These are phyloP conservation scores for Pythium pectinolyticum DNA, from an alignment of 352 stramenopile genomes.

Conservation along the genomic window DNA sequence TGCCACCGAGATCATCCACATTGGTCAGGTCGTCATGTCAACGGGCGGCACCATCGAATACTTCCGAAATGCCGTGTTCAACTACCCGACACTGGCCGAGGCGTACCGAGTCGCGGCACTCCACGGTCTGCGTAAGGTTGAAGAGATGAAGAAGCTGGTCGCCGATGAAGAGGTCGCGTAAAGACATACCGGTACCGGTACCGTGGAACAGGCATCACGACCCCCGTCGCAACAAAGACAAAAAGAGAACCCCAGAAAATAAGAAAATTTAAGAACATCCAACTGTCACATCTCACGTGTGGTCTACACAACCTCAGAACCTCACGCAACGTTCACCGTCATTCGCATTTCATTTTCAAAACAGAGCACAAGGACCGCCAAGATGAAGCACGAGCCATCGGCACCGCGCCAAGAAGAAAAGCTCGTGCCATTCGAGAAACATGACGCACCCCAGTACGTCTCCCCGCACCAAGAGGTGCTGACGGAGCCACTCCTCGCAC, in stretches of 20 bases:
- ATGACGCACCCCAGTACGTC: constrained; percentile 12
- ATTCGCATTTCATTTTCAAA: no score
- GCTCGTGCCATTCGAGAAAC: constrained; percentile 18
- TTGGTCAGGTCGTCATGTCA: constrained; percentile 86
- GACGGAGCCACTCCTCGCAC: constrained; percentile 3
- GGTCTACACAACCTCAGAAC: no score
- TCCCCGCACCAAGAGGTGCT: constrained; percentile 20
- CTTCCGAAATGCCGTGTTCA: constrained; percentile 91
- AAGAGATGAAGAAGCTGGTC: constrained; percentile 41
- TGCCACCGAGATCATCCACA: constrained; percentile 90
- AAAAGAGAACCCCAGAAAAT: no score
- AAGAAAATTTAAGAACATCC: no score
- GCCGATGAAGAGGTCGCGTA: constrained; percentile 18
- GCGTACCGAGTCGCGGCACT: constrained; percentile 80
- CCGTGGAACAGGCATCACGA: no score
- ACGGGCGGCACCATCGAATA: constrained; percentile 85
- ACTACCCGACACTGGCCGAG: constrained; percentile 90
- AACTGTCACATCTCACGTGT: constrained; percentile 5
- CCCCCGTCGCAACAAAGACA: no score
- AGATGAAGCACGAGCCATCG: constrained; percentile 28
- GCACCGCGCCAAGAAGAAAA: constrained; percentile 6
- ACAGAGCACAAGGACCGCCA: no score
- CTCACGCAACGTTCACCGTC: no score
- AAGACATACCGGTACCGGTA: no score
- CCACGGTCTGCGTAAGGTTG: constrained; percentile 75